Conservation (phyloP, 768 basidiomycete species). For the Tylopilus felleus region DNA sequence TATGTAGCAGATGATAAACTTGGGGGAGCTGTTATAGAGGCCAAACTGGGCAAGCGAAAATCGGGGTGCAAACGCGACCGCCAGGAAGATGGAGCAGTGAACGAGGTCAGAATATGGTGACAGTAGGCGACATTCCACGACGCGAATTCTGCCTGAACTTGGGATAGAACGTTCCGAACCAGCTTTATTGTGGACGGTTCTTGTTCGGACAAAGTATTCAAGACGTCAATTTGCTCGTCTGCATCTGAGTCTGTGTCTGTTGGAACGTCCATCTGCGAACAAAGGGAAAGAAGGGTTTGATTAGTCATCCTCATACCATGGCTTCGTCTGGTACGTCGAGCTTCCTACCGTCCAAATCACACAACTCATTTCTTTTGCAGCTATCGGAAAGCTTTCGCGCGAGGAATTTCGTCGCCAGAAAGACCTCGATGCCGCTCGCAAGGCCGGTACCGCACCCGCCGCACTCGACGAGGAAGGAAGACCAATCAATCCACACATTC, state of each 20-base stretch:
- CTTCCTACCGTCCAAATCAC: neutral
- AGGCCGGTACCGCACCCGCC: slow-evolving; percentile 96
- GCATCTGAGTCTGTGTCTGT: neutral
- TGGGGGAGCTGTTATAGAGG: neutral
- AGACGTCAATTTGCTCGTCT: slow-evolving; percentile 10
- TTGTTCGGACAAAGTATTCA: slow-evolving; percentile 3
- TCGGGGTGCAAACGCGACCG: slow-evolving; percentile 9
- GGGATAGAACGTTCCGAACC: slow-evolving; percentile 12
- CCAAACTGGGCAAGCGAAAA: slow-evolving; percentile 3
- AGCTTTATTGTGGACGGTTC: slow-evolving; percentile 6
- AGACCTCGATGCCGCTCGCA: slow-evolving; percentile 96
- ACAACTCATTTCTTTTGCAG: slow-evolving; percentile 23
- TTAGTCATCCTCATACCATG: slow-evolving; percentile 12
- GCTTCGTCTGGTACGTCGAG: slow-evolving; percentile 27
- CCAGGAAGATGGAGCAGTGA: slow-evolving; percentile 18
- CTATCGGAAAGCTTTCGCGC: slow-evolving; percentile 80
- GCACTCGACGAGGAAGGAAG: slow-evolving; percentile 93
- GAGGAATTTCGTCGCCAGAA: slow-evolving; percentile 95
- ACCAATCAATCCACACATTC: slow-evolving; percentile 98
- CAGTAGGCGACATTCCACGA: slow-evolving; percentile 18
- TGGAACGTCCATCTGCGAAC: no score
- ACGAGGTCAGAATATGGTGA: slow-evolving; percentile 10
- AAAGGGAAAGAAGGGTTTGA: neutral
- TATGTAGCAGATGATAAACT: neutral
- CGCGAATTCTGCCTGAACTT: slow-evolving; percentile 27